These are phyloP conservation scores for Puccinia hordei DNA, from an alignment of 1,284 basidiomycete species.

Conservation along the genomic window DNA sequence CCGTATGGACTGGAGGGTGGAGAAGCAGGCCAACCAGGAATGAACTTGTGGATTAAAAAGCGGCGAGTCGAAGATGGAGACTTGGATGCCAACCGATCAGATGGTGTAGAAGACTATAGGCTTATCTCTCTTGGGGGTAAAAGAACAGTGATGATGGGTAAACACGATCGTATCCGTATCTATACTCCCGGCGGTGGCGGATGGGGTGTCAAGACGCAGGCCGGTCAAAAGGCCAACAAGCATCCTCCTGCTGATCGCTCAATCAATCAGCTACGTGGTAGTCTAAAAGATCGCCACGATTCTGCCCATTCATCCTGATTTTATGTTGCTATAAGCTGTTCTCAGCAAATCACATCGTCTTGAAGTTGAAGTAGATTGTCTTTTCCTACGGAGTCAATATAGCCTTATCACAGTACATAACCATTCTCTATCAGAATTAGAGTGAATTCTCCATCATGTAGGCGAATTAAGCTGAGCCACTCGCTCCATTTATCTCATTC, in stretches of 20 bases:
- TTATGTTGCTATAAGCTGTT: not conserved
- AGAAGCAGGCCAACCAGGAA: constrained; percentile 71
- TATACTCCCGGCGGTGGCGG: constrained; percentile 92
- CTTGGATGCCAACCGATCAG: constrained; percentile 16
- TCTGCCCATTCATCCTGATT: constrained; percentile 25
- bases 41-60: constrained; percentile 83
- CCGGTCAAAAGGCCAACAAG: not conserved
- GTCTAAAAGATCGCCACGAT: constrained; percentile 18
- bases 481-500: too few relatives aligned
- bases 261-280: constrained; percentile 23
- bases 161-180: constrained; percentile 76
- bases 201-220: constrained; percentile 68
- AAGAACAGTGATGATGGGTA: constrained; percentile 81
- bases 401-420: too few relatives aligned
- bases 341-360: too few relatives aligned
- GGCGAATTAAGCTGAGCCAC: too few relatives aligned
- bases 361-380: too few relatives aligned
- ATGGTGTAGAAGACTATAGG: constrained; percentile 61
- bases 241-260: not conserved
- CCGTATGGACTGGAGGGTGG: constrained; percentile 92
- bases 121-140: constrained; percentile 89
- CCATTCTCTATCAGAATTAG: not conserved
- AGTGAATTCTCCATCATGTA: too few relatives aligned
- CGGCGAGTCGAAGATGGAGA: constrained; percentile 64
- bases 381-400: too few relatives aligned